These are phyloP conservation scores for Thermomyces lanuginosus DNA, from an alignment of 2,329 filamentous ascomycete genomes.

Conservation along the genomic window DNA sequence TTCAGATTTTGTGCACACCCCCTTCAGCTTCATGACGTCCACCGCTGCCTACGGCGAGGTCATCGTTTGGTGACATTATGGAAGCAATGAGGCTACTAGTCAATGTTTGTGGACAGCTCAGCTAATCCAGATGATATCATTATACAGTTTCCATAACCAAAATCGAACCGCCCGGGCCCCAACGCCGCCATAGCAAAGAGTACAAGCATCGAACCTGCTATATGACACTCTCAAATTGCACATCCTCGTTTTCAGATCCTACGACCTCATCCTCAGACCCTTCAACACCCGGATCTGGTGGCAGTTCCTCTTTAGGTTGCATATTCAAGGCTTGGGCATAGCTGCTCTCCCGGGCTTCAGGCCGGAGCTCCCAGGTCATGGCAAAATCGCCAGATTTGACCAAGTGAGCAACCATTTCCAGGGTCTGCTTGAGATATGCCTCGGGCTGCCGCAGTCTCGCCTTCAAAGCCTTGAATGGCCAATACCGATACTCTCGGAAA, in stretches of 20 bases:
- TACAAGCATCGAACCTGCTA: slow-evolving; percentile 6
- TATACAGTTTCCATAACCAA: neutral
- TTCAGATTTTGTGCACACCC: too few species aligned
- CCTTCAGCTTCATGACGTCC: too few species aligned
- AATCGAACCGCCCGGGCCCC: neutral
- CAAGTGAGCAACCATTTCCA: slow-evolving; percentile 68
- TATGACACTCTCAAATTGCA: slow-evolving; percentile 68
- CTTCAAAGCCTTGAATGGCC: slow-evolving; percentile 80
- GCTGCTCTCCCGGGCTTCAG: slow-evolving; percentile 45
- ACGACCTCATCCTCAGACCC: slow-evolving; percentile 35
- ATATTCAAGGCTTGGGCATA: slow-evolving; percentile 28
- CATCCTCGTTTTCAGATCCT: slow-evolving; percentile 44
- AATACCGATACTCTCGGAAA: slow-evolving; percentile 78
- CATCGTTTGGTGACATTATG: too few species aligned
- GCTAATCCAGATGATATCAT: too few species aligned
- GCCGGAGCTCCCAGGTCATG: slow-evolving; percentile 68
- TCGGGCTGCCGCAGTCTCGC: slow-evolving; percentile 70
- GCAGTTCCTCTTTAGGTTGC: slow-evolving; percentile 36
- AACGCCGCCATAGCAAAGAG: slow-evolving; percentile 3
- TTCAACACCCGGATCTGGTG: slow-evolving; percentile 32
- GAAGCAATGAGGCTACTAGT: too few species aligned
- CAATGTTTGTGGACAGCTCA: too few species aligned
- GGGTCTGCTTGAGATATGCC: slow-evolving; percentile 70
- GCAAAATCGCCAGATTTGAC: slow-evolving; percentile 72
- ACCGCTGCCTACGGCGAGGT: too few species aligned